Base-by-base conservation (phyloP, 179 eudicot genomes). In the Camellia oleifera region DNA sequence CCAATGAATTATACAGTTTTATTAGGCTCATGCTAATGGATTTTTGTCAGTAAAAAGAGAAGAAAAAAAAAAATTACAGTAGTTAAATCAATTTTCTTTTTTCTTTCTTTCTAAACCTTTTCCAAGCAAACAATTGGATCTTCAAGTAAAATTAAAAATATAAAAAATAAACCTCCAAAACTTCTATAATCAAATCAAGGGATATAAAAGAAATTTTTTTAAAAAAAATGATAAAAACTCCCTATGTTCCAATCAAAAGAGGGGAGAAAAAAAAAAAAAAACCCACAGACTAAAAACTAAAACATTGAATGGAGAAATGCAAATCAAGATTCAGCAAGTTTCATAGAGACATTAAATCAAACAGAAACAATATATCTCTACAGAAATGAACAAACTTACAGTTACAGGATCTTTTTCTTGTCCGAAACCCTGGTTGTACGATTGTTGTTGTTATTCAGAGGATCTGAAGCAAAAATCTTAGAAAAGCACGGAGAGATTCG, bases 281-380 rank as follows among this genome's bases (percentile, higher is more conserved):
- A 48, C 5, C 52, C 6, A 48, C 5, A 48, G 0, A 48, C 5
- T 48, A 48, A 48, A 48, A 48, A 26, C 26, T 4, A 56, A 74
- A 52, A 57, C 60, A 48, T 67, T 67, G 14, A 4, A 40, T 5
- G 11, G 45, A 15, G 2, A 23, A 61, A 61, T 10, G 18, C 20
- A 69, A 42, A 69, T 69, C 72, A 69, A 69, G 52, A 44, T 69
- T 50, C 58, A 61, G 45, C 9, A 75, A 61, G 17, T 60, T 48
- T 44, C 78, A 1, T 2, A 42, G 20, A 75, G 68, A 61, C 78
- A 75, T 75, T 40, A 42, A 60, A 75, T 75, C 78, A 75, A 61
- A 75, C 69, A 62, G 13, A 13, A 13, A 62, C 4, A 4, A 62
- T 18, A 18, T 69, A 69, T 26, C 32, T 69, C 1, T 14, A 69